Evolutionary conservation across 805 yeast species (phyloP), one percentile per base, ranked within the genome.

Genomic region (Kluyveromyces wickerhamii): DNA sequence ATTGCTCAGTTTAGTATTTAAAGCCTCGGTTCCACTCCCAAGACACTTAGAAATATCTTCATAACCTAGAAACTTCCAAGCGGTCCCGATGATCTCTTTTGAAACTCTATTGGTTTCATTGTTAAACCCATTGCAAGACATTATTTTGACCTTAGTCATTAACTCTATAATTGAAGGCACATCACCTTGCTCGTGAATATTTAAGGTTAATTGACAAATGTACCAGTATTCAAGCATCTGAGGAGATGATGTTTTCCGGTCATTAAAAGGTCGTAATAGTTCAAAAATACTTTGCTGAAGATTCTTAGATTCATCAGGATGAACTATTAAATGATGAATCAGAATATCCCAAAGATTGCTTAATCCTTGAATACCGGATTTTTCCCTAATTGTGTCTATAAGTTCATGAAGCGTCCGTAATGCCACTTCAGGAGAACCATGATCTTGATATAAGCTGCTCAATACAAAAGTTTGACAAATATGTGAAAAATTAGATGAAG

Each of bases 401-500:
- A 30, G 18, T 17, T 30, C 33, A 11, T 30, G 33, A 9, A 30
- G 25, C 10, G 33, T 30, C 19, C 21, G 21, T 17, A 30, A 21
- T n/a, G 33, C 33, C 12, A 22, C 16, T 21, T 19, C 19, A 10
- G 33, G 23, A 14, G 33, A 30, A 16, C 33, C 33, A 13, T 30
- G 25, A 15, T 30, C 33, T 13, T 30, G 33, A 18, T 30, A 30
- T 8, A 30, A 12, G 12, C 19, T 30, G 16, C 33, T 30, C 7
- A 30, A 26, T 21, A 21, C 19, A 21, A 30, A 30, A 3, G 33
- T 30, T 30, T 30, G 33, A 19, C 33, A 30, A 4, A 30, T 16
- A 30, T 30, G 25, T 11, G 33, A 30, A 13, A 30, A 30, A 18
- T 22, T 30, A n/a, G 33, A 12, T 8, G 33, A 30, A n/a, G 21